phyloP scores from a whole-genome alignment of 139 green algal genomes.

The Tetradesmus obliquus region DNA sequence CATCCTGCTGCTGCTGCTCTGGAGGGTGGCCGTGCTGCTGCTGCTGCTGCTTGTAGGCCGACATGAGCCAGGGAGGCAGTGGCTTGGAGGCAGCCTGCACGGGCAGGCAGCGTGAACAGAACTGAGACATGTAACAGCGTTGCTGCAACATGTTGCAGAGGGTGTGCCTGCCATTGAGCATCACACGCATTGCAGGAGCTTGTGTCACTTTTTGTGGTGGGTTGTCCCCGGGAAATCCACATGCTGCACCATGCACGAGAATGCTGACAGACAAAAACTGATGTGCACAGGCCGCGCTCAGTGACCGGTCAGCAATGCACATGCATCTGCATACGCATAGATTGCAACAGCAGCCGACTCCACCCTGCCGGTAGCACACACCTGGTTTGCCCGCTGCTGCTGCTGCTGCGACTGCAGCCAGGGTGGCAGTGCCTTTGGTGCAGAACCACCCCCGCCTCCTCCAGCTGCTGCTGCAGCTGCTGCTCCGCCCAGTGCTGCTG shows the following conservation, averaged over 20 bases:
- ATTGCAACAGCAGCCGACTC: background rate
- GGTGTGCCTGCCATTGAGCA: background rate
- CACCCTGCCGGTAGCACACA: background rate
- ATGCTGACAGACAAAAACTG: background rate
- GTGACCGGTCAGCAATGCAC: background rate
- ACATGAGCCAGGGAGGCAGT: constrained; percentile 28
- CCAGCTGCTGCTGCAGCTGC: constrained; percentile 32
- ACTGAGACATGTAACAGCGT: background rate
- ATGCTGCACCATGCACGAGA: background rate
- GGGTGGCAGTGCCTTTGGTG: background rate
- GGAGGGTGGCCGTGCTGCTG: background rate
- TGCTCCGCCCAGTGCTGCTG: background rate
- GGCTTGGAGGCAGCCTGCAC: constrained; percentile 2
- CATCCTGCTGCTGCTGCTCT: constrained; percentile 27
- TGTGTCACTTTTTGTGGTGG: background rate
- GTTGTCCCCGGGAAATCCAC: background rate
- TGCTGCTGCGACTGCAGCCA: background rate
- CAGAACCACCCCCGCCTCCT: too few species aligned
- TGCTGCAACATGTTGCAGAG: background rate
- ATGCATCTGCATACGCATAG: background rate
- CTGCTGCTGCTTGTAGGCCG: background rate
- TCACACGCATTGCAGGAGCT: background rate
- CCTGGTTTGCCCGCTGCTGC: background rate
- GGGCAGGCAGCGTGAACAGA: background rate
- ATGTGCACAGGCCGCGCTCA: too few species aligned